Conservation (phyloP, 225 moss, liverwort and hornwort genomes). For the Asterella californica region DNA sequence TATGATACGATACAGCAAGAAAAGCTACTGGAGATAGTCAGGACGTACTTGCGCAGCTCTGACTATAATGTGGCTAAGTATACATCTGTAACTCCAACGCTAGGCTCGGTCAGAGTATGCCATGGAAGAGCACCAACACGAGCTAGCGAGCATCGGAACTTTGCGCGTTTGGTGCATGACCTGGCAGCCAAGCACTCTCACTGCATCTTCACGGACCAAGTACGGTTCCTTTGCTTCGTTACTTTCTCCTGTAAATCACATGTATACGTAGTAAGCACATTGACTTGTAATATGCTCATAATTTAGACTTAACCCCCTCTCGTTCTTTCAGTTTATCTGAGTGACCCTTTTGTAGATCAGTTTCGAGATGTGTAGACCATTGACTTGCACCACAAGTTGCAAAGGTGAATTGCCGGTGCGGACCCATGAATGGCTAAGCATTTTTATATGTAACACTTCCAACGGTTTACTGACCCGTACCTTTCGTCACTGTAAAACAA, state of each 20-base stretch:
- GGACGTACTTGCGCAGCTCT: conserved; percentile 54
- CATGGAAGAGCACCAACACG: conserved; percentile 58
- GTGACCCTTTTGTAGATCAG: neutral
- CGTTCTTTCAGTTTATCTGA: neutral
- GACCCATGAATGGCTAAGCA: too few relatives aligned
- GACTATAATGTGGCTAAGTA: conserved; percentile 64
- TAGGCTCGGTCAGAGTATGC: conserved; percentile 60
- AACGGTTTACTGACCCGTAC: conserved; percentile 14
- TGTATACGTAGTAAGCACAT: too few relatives aligned
- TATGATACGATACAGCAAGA: conserved; percentile 93
- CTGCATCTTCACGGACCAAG: conserved; percentile 76
- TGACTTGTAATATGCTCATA: too few relatives aligned
- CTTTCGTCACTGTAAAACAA: neutral
- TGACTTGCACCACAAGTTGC: neutral
- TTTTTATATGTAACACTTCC: neutral
- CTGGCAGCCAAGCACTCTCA: conserved; percentile 65
- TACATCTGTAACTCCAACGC: conserved; percentile 51
- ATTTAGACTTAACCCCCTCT: neutral
- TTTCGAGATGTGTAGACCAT: neutral
- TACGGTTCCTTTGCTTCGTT: conserved; percentile 18
- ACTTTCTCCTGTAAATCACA: neutral
- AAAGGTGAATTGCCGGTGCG: too few relatives aligned
- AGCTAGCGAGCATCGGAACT: conserved; percentile 41
- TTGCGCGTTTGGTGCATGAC: conserved; percentile 47
- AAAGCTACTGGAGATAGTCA: conserved; percentile 74